Evolutionary conservation across 2,329 filamentous ascomycete genomes (phyloP), one percentile per base, ranked within the genome.

Genomic region (Ceratocystis ficicola): DNA sequence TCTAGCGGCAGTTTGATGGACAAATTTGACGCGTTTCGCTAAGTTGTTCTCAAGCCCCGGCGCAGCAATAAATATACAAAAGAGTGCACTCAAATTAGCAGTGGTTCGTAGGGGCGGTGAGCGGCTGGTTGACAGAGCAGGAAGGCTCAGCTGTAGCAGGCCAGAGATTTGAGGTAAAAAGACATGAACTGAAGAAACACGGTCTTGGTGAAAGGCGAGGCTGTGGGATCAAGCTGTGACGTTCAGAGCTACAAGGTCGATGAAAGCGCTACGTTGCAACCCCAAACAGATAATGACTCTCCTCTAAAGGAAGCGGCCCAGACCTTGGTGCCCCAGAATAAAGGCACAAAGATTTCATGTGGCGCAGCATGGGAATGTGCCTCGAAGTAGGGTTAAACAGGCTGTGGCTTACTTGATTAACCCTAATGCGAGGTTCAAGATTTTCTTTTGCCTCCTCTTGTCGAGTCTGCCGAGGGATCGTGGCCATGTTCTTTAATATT

Each of bases 1-100:
- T 74, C 73, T 84, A 79, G 76, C 50, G n/a, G 63, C 2, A 17
- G 44, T 28, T 30, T 61, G 44, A 41, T 30, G 17, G 32, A 36
- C 32, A 36, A 15, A 55, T 46, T 22, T 64, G 48, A 52, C 44
- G 52, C 28, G 52, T 59, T 30, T 30, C 25, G 28, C 25, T 20
- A 62, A 36, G 32, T 36, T 36, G 10, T 36, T 66, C 10, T 63
- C 44, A 44, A 22, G 48, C 22, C 46, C 46, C 0, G 22, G 44
- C 25, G 64, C 44, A n/a, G 25, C 46, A 25, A 63, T 48, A 20
- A 28, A 30, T 48, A 28, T 32, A 59, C 22, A 41, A 25, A 28
- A 44, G 63, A 32, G 8, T 55, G 25, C 12, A 28, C 25, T 17
- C 6, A 8, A 20, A 25, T 17, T 22, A 5, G n/a, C 15, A 5